A percentile compares a stretch with the other conserved stretches of the same genome.
phyloP scores from a whole-genome alignment of 2,329 filamentous ascomycete genomes.

The Cladophialophora bantiana region DNA sequence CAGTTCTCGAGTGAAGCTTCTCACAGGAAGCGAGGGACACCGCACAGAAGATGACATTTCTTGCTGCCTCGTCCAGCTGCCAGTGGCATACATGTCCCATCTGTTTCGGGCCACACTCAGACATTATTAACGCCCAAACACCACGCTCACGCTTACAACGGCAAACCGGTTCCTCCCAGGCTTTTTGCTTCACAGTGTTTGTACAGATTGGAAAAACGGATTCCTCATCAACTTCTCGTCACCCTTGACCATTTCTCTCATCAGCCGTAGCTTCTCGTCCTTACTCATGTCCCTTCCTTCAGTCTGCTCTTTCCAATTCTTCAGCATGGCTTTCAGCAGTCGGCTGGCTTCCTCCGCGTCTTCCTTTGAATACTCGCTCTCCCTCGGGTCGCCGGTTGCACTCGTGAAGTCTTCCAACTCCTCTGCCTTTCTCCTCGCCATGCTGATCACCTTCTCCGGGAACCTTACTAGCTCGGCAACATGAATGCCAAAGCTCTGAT shows the following conservation, averaged over 20 bases:
- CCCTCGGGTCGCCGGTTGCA: slow-evolving; percentile 57
- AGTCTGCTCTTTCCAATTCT: slow-evolving; percentile 80
- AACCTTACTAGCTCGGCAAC: slow-evolving; percentile 96
- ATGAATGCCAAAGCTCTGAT: slow-evolving; percentile 98
- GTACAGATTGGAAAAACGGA: slow-evolving; percentile 59
- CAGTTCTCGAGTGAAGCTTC: neutral
- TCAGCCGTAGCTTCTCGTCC: slow-evolving; percentile 77
- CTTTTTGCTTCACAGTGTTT: slow-evolving; percentile 47
- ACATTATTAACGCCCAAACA: slow-evolving; percentile 12
- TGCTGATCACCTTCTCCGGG: slow-evolving; percentile 94
- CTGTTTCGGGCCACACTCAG: neutral
- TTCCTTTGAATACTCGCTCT: slow-evolving; percentile 73
- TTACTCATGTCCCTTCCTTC: slow-evolving; percentile 66
- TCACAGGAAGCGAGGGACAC: neutral
- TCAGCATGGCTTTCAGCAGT: slow-evolving; percentile 81
- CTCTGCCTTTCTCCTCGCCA: slow-evolving; percentile 99
- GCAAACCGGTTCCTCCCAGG: neutral
- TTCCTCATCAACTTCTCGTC: slow-evolving; percentile 71
- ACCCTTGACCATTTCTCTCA: slow-evolving; percentile 78
- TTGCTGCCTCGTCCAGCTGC: neutral
- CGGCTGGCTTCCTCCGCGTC: slow-evolving; percentile 89
- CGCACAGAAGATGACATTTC: neutral
- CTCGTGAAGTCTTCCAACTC: slow-evolving; percentile 97
- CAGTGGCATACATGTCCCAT: neutral
- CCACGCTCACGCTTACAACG: slow-evolving; percentile 18